These are phyloP conservation scores for Coemansia furcata DNA, from an alignment of 192 early-diverging fungal species.

Conservation along the genomic window DNA sequence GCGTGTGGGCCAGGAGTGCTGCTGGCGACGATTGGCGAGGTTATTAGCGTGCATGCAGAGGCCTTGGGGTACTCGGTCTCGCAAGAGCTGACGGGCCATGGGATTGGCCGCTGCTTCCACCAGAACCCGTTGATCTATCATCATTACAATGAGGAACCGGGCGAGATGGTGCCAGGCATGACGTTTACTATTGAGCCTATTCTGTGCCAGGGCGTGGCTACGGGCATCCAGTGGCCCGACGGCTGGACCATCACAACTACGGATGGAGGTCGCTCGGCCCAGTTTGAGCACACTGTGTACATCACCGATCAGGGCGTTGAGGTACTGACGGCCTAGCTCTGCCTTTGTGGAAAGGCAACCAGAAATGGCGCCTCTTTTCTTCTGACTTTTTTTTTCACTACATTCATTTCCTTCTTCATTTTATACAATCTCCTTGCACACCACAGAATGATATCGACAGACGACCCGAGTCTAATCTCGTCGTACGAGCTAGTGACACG, in stretches of 20 bases:
- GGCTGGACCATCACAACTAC: conserved; percentile 76
- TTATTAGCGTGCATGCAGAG: conserved; percentile 53
- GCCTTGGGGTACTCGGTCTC: conserved; percentile 61
- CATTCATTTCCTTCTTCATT: background rate
- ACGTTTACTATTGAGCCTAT: conserved; percentile 90
- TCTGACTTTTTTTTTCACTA: background rate
- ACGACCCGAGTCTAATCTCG: conserved; percentile 31
- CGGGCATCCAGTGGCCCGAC: conserved; percentile 78
- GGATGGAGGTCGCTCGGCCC: conserved; percentile 82
- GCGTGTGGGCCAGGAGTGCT: conserved; percentile 74
- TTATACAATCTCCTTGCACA: background rate
- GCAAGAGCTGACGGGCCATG: conserved; percentile 81
- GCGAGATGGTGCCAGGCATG: conserved; percentile 73
- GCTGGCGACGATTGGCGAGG: conserved; percentile 63
- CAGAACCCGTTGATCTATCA: conserved; percentile 79
- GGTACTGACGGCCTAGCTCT: conserved; percentile 57
- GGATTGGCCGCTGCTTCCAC: conserved; percentile 83
- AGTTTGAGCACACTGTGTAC: conserved; percentile 83
- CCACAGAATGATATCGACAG: conserved; percentile 11
- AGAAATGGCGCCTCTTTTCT: background rate
- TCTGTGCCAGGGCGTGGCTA: conserved; percentile 73
- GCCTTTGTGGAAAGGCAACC: background rate
- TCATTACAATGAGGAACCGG: conserved; percentile 69
- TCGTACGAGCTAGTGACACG: conserved; percentile 51
- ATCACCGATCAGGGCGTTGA: conserved; percentile 64